These are phyloP conservation scores for Aspergillus sp. DNA, from an alignment of 2,329 filamentous ascomycete species.

Conservation along the genomic window DNA sequence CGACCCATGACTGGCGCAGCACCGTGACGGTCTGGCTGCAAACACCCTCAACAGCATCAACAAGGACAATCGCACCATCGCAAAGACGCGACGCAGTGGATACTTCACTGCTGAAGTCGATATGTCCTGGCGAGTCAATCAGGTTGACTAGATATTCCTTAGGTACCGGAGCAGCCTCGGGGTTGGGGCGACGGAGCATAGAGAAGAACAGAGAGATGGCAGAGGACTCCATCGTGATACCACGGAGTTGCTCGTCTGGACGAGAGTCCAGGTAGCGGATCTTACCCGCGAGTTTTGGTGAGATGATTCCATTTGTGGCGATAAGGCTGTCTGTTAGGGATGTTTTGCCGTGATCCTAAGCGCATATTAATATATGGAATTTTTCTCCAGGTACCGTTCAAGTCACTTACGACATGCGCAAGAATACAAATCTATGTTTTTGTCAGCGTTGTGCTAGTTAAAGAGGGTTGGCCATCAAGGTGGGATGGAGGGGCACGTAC, in stretches of 20 bases:
- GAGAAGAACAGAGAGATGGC: slow-evolving; percentile 96
- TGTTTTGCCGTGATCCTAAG: slow-evolving; percentile 89
- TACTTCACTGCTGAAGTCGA: slow-evolving; percentile 97
- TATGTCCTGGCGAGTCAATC: slow-evolving; percentile 96
- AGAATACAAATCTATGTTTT: slow-evolving; percentile 75
- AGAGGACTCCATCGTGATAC: slow-evolving; percentile 99
- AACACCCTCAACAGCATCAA: slow-evolving; percentile 95
- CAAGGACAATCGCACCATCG: slow-evolving; percentile 87
- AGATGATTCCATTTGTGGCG: slow-evolving; percentile 98
- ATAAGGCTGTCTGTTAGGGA: slow-evolving; percentile 93
- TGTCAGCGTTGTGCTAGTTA: slow-evolving; percentile 23
- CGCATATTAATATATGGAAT: slow-evolving; percentile 5
- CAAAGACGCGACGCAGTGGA: slow-evolving; percentile 91
- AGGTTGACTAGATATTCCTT: slow-evolving; percentile 95
- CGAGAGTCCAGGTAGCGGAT: slow-evolving; percentile 95
- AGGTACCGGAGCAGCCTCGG: slow-evolving; percentile 61
- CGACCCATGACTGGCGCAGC: slow-evolving; percentile 86
- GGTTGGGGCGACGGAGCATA: slow-evolving; percentile 67
- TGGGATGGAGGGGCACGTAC: slow-evolving; percentile 49
- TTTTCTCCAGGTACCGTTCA: neutral
- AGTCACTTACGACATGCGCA: slow-evolving; percentile 68
- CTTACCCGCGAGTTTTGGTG: slow-evolving; percentile 92
- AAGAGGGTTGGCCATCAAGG: slow-evolving; percentile 13
- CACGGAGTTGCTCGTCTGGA: slow-evolving; percentile 88
- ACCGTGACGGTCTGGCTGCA: slow-evolving; percentile 99